Evolutionary conservation across 2,329 filamentous ascomycete species (phyloP), one percentile per base, ranked within the genome.

Genomic region (Aureobasidium pullulans): DNA sequence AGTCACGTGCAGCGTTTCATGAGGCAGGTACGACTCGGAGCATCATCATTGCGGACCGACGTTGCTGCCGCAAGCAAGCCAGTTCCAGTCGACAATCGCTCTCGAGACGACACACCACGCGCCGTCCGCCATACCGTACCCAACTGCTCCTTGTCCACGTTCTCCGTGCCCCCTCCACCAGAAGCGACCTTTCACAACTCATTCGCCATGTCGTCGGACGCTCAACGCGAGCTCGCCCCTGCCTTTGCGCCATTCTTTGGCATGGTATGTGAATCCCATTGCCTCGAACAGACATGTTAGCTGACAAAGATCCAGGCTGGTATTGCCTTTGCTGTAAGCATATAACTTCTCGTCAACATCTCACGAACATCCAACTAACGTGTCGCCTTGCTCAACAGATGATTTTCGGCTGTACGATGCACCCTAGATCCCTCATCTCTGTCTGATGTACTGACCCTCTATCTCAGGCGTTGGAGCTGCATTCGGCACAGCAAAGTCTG

Each of bases 191-290:
- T 29, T 34, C 28, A 1, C n/a, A 28, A 11, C 23, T 31, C 23
- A n/a, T 3, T 5, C 62, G 68, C 81, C 66, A 83, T 71, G 70
- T 64, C 23, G 23, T 23, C 68, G 36, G 73, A 44, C 52, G 66
- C 82, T 23, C 23, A 23, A 23, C 23, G 23, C 49, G 83, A 85
- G 66, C 75, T 84, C 63, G 79, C 86, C 61, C 89, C 89, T 68
- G 89, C 88, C 76, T 93, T 92, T 73, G 89, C 89, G 77, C 89
- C 89, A 68, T 94, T 93, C 79, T 82, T 93, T 73, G 89, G 89
- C 79, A 90, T 93, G 88, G 88, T 91, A 79, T 76, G 85, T 77
- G 50, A 36, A 19, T 31, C 48, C 59, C 39, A 46, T 29, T 62
- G 48, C 53, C 39, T n/a, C 39, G 34, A 39, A 53, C 36, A 61